phyloP scores from a whole-genome alignment of 768 basidiomycete species.

The Suillus bovinus region DNA sequence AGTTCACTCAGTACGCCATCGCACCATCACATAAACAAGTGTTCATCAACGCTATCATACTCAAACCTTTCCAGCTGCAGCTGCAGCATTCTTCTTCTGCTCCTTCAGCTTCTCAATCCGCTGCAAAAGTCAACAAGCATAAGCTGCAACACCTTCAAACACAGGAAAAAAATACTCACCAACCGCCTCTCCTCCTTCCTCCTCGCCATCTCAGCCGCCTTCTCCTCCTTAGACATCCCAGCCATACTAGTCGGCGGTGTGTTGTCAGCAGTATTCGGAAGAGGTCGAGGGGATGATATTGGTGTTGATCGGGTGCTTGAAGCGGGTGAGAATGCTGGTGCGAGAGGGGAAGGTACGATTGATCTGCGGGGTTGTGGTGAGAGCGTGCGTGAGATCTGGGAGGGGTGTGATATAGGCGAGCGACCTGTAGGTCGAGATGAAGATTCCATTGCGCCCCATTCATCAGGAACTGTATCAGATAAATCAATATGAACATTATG shows the following conservation, averaged over 20 bases:
- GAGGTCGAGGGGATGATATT: constrained; percentile 22
- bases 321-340: constrained; percentile 15
- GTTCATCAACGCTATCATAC: background rate
- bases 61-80: constrained; percentile 8
- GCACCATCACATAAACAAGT: background rate
- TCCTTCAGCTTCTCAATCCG: constrained; percentile 81
- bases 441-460: constrained; percentile 24
- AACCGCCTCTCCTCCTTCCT: constrained; percentile 91
- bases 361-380: constrained; percentile 22
- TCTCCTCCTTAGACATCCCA: constrained; percentile 84
- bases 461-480: constrained; percentile 13
- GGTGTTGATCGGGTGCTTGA: constrained; percentile 26
- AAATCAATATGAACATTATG: background rate
- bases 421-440: constrained; percentile 8
- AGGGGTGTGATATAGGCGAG: constrained; percentile 17
- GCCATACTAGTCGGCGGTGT: constrained; percentile 33
- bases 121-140: constrained; percentile 33
- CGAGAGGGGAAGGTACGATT: constrained; percentile 8
- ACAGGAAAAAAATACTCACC: constrained; percentile 41
- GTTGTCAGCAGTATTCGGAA: constrained; percentile 14
- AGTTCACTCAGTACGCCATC: background rate
- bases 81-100: constrained; percentile 66
- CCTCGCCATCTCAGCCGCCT: constrained; percentile 88
- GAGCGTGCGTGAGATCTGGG: constrained; percentile 17
- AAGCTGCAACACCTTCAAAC: constrained; percentile 6